Conservation (phyloP, 108 stramenopile species). For the Tribonema minus region DNA sequence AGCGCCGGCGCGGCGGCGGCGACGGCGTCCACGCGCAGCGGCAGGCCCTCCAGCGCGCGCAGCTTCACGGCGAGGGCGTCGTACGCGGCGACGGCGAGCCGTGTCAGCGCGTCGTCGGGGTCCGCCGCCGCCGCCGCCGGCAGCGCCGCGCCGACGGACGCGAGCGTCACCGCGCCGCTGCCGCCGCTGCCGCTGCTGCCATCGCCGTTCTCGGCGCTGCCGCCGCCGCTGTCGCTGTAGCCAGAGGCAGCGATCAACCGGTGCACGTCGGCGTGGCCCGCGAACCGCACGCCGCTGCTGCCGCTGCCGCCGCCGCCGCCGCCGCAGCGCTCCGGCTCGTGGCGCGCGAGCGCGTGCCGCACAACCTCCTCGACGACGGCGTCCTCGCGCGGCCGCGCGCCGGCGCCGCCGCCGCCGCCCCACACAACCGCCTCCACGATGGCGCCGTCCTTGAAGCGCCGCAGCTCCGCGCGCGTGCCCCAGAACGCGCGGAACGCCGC, state of each 20-base stretch:
- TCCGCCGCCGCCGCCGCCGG: background rate
- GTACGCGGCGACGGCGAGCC: slow-evolving; percentile 3
- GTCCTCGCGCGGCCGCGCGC: too few relatives aligned
- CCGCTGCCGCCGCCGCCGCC: background rate
- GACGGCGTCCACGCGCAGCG: slow-evolving; percentile 27
- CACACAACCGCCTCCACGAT: slow-evolving; percentile 44
- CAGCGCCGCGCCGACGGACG: background rate
- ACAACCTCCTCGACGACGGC: background rate
- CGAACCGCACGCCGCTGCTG: background rate
- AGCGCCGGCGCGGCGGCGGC: slow-evolving; percentile 1
- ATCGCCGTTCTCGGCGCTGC: background rate
- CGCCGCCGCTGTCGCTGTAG: background rate
- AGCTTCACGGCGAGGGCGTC: background rate
- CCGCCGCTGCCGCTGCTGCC: background rate
- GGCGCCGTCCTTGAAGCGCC: slow-evolving; percentile 36
- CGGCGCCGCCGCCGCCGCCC: slow-evolving; percentile 5
- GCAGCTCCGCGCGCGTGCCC: slow-evolving; percentile 27
- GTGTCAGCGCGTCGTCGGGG: slow-evolving; percentile 21
- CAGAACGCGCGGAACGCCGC: slow-evolving; percentile 30
- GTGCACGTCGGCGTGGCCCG: too few relatives aligned
- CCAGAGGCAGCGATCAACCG: background rate
- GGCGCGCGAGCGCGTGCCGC: slow-evolving; percentile 23
- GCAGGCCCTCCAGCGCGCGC: slow-evolving; percentile 16
- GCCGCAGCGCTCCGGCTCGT: slow-evolving; percentile 17
- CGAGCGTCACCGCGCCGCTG: background rate